A percentile compares a stretch with the other conserved stretches of the same genome.
Evolutionary conservation across 2,329 filamentous ascomycete species (phyloP).

Genomic region (Fonsecaea multimorphosa): DNA sequence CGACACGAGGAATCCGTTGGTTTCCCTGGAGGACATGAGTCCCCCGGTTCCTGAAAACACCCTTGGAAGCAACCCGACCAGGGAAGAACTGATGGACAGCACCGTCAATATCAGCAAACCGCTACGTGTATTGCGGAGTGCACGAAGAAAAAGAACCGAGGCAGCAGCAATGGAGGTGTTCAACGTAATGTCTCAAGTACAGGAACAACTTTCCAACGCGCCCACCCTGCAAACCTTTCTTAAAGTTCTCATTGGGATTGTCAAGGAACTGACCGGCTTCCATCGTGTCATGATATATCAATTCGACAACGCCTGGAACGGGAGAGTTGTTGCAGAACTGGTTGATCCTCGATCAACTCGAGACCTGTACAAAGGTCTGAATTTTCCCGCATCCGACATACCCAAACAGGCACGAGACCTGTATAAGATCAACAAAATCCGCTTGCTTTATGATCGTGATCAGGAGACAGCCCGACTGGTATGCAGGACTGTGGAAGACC

Average conservation of each 20-base stretch:
- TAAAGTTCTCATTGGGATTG: constrained; percentile 80
- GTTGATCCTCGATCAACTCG: constrained; percentile 79
- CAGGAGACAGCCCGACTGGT: constrained; percentile 80
- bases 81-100: constrained; percentile 75
- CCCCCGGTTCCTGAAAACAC: constrained; percentile 75
- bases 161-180: constrained; percentile 92
- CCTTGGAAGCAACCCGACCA: constrained; percentile 71
- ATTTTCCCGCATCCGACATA: constrained; percentile 88
- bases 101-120: constrained; percentile 78
- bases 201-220: constrained; percentile 80
- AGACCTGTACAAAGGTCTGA: constrained; percentile 83
- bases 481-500: constrained; percentile 74
- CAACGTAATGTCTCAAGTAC: constrained; percentile 89
- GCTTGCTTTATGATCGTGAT: constrained; percentile 84
- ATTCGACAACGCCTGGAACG: constrained; percentile 82
- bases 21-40: constrained; percentile 64
- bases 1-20: constrained; percentile 70
- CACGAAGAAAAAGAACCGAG: constrained; percentile 75
- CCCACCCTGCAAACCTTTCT: constrained; percentile 73
- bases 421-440: constrained; percentile 88
- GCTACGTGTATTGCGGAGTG: constrained; percentile 75
- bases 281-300: constrained; percentile 94
- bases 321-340: constrained; percentile 83
- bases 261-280: constrained; percentile 89
- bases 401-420: constrained; percentile 85